These are phyloP conservation scores for Phytophthora constricta DNA, from an alignment of 352 stramenopile species.

Conservation along the genomic window DNA sequence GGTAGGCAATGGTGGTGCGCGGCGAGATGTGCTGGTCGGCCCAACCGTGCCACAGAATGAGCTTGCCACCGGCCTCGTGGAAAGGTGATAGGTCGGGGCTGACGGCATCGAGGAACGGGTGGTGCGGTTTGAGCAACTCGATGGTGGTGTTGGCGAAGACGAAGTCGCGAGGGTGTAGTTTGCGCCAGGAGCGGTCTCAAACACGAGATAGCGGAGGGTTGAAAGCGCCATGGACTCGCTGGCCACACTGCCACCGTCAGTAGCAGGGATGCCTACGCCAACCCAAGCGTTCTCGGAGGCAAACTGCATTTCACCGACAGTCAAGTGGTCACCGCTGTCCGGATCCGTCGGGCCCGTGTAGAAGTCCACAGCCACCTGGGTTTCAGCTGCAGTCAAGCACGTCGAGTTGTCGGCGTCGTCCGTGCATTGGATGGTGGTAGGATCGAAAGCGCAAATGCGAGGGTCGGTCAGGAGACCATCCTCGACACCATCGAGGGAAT, in stretches of 20 bases:
- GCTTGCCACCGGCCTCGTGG: constrained; percentile 35
- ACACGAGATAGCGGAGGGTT: constrained; percentile 40
- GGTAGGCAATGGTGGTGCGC: constrained; percentile 43
- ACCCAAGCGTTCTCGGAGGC: constrained; percentile 43
- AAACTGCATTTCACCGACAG: constrained; percentile 40
- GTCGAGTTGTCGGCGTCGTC: constrained; percentile 12
- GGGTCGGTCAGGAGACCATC: constrained; percentile 32
- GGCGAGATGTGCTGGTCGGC: constrained; percentile 51
- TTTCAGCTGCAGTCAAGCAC: constrained; percentile 26
- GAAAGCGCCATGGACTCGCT: constrained; percentile 38
- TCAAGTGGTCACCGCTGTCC: constrained; percentile 34
- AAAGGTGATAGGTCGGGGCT: constrained; percentile 41
- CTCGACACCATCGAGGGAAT: constrained; percentile 28
- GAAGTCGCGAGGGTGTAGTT: constrained; percentile 48
- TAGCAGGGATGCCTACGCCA: constrained; percentile 33
- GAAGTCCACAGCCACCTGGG: constrained; percentile 29
- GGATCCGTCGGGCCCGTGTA: constrained; percentile 39
- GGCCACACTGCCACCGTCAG: constrained; percentile 22
- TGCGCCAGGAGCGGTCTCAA: constrained; percentile 16
- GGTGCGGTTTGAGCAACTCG: constrained; percentile 35
- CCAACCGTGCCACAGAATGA: constrained; percentile 51
- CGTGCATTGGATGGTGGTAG: constrained; percentile 13
- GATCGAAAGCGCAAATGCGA: constrained; percentile 30
- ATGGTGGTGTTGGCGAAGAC: constrained; percentile 44
- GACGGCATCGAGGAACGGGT: constrained; percentile 41